Conservation (phyloP, 768 basidiomycete species). For the Hemileccinum impolitum region DNA sequence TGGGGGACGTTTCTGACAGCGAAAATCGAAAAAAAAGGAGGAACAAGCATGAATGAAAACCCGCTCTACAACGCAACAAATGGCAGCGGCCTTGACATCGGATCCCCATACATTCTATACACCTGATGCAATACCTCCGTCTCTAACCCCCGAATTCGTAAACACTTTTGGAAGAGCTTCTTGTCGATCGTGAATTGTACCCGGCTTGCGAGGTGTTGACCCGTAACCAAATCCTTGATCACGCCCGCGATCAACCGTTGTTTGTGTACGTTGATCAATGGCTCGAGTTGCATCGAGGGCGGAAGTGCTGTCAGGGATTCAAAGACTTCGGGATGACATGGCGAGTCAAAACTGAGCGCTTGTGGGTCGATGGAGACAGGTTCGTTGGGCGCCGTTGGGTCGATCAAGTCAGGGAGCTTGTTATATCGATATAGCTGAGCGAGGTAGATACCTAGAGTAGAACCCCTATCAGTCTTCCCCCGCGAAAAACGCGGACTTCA, state of each 20-base stretch:
- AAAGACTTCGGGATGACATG: slow-evolving; percentile 78
- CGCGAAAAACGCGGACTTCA: neutral
- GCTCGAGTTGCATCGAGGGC: slow-evolving; percentile 74
- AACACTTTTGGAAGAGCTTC: slow-evolving; percentile 72
- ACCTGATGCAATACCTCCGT: slow-evolving; percentile 51
- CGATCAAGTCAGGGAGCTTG: slow-evolving; percentile 74
- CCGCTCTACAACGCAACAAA: slow-evolving; percentile 19
- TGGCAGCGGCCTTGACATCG: slow-evolving; percentile 13
- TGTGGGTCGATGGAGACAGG: slow-evolving; percentile 60
- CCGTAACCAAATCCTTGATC: slow-evolving; percentile 76
- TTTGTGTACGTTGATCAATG: slow-evolving; percentile 86
- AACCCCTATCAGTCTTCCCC: slow-evolving; percentile 4
- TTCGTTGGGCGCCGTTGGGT: slow-evolving; percentile 75
- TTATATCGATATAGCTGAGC: slow-evolving; percentile 63
- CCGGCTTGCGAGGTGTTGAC: slow-evolving; percentile 77
- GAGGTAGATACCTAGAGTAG: slow-evolving; percentile 63
- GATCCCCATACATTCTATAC: slow-evolving; percentile 34
- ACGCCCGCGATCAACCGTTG: slow-evolving; percentile 78
- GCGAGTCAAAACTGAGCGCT: slow-evolving; percentile 62
- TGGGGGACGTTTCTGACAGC: too few relatives aligned
- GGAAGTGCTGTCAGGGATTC: slow-evolving; percentile 68
- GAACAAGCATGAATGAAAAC: neutral
- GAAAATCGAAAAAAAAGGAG: too few relatives aligned
- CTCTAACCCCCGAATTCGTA: slow-evolving; percentile 66
- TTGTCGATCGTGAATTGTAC: slow-evolving; percentile 70